Base-by-base conservation (phyloP, 345 rosid species). In the Diplotaxis tenuifolia region DNA sequence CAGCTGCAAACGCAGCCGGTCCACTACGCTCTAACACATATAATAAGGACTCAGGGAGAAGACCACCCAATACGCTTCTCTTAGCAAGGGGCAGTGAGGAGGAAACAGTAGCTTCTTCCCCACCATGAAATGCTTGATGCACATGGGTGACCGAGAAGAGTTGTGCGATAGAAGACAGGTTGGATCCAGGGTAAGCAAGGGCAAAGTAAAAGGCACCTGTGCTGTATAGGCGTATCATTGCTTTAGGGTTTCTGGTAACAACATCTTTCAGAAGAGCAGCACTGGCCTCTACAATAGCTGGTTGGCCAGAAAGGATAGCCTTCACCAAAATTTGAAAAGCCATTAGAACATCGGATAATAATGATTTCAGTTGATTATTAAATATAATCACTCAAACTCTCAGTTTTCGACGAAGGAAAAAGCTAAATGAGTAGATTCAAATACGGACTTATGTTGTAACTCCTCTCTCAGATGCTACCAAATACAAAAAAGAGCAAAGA, bases 91-190 rank as follows among this genome's bases (percentile, higher is more conserved):
- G 98, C 73, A 95, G 75, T 57, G 99, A 92, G 9, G 96, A 84
- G 57, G 99, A 90, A 76, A 95, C 96, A 76, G 99, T 96, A 78
- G 99, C 99, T 81, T 95, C 97, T 84, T 95, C 98, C 58, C 99
- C 99, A 60, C 99, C 99, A 85, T 95, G 99, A 79, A 95, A 95
- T 67, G 99, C 98, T 88, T 95, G 99, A 84, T 90, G 97, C 71
- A 92, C 89, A 71, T 95, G 99, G 82, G 99, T 95, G 40, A 78
- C 88, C 6, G 93, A 82, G 82, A 95, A 95, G 62, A 95, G 91
- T 79, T 90, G 98, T 62, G 99, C 89, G 59, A 95, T 92, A 18
- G 97, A 84, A 68, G 76, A 81, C 65, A 95, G 93, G 82, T 95
- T 92, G 55, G 99, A 95, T 78, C 99, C 99, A 78, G 99, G 98